Conservation (phyloP, 176 grass and related monocot genomes). For the Areca catechu region DNA sequence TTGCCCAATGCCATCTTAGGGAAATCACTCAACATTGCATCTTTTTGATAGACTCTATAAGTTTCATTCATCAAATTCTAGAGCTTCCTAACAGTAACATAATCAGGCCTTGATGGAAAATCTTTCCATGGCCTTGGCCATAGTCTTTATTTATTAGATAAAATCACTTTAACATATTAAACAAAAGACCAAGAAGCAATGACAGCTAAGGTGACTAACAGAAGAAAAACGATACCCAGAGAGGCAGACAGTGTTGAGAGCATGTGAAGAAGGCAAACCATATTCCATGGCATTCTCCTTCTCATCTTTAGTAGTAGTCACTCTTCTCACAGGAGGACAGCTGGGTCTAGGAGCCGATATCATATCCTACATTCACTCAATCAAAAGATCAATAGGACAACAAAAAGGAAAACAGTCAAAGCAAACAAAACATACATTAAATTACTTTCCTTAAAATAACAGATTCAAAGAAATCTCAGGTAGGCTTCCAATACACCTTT, state of each 20-base stretch:
- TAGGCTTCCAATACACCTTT: constrained; percentile 38
- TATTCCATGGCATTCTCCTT: constrained; percentile 98
- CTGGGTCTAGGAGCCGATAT: constrained; percentile 89
- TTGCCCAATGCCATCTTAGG: too few species aligned
- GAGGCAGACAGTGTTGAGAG: constrained; percentile 83
- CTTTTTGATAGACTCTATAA: too few species aligned
- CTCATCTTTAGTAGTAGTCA: constrained; percentile 76
- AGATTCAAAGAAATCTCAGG: neutral
- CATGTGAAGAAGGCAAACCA: constrained; percentile 85
- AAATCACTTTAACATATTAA: neutral
- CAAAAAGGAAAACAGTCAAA: neutral
- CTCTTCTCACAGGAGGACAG: constrained; percentile 80
- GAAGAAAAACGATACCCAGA: constrained; percentile 52
- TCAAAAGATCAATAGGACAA: neutral
- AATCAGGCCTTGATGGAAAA: too few species aligned
- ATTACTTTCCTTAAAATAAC: neutral
- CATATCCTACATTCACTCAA: constrained; percentile 33
- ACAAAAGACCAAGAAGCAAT: too few species aligned
- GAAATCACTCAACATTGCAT: too few species aligned
- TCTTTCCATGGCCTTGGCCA: too few species aligned
- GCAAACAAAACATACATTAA: neutral
- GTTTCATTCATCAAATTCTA: too few species aligned
- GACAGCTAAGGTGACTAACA: neutral
- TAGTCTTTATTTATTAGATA: neutral
- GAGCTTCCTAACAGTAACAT: too few species aligned